Evolutionary conservation across 768 basidiomycete species (phyloP), one percentile per base, ranked within the genome.

Genomic region (Macrolepiota dolichaula): DNA sequence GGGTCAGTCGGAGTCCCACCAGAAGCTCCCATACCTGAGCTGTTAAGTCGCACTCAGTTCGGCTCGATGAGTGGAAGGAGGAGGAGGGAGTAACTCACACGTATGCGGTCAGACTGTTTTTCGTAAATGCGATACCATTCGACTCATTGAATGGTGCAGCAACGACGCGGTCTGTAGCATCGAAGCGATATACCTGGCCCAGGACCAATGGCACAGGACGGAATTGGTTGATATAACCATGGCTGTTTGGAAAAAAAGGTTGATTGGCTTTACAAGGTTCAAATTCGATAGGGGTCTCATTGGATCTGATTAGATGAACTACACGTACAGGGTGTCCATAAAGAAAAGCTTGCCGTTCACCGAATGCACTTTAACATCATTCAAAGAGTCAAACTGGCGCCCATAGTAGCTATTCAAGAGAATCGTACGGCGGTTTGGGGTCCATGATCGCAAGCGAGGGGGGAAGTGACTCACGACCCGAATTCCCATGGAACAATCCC

Each of bases 331-430:
- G 15, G 79, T 77, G 67, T 94, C 91, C 0, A 90, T 92, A 73
- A 93, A 91, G 74, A 88, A 91, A 1, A 92, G 65, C 40, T 82
- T 82, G 38, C 85, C 85, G 62, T 80, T 87, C n/a, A n/a, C n/a
- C 1, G 88, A 88, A 55, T 91, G 85, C 3, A 91, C 76, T 66
- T 89, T 91, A 61, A 88, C 78, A 64, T 94, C 91, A 69, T 92
- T 91, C 53, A 93, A 70, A 1, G 91, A 91, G 72, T 90, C 92
- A 74, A 92, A 94, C 64, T 91, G 90, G 2, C 89, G 77, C 1
- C 91, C 91, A 66, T 83, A 89, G 72, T 81, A 91, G 73, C 92
- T 93, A 73, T 92, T 88, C 62, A 93, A 71, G 13, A 93, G 81
- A 74, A 58, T 91, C 88, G 72, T 85, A 78, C 0, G 90, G 90